Evolutionary conservation across 257 asterid genomes (phyloP).

Genomic region (Leptodermis oblonga): DNA sequence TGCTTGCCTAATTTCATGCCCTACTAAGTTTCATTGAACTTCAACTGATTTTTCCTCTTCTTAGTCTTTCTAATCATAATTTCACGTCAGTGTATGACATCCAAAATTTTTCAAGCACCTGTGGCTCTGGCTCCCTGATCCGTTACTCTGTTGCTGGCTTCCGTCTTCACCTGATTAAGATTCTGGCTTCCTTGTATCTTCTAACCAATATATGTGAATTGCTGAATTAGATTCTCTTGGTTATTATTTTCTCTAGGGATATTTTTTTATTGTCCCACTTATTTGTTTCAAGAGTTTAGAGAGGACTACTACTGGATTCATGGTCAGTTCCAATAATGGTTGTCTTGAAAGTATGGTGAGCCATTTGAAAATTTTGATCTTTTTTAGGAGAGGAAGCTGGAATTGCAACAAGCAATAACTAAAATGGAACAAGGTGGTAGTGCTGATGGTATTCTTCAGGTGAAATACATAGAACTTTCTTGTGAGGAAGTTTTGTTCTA

Average conservation of each 20-base stretch:
- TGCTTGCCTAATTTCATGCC: neutral
- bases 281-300: slow-evolving; percentile 2
- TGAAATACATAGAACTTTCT: slow-evolving; percentile 23
- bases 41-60: neutral
- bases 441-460: slow-evolving; percentile 99
- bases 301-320: neutral
- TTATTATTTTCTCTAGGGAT: neutral
- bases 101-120: neutral
- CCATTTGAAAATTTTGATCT: slow-evolving; percentile 5
- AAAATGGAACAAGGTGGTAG: slow-evolving; percentile 99
- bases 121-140: slow-evolving; percentile 1
- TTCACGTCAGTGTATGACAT: neutral
- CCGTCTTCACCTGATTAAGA: neutral
- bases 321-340: neutral
- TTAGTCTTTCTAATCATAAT: neutral
- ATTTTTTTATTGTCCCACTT: neutral
- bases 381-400: slow-evolving; percentile 82
- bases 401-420: slow-evolving; percentile 81
- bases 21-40: neutral
- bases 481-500: slow-evolving; percentile 8
- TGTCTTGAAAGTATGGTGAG: neutral
- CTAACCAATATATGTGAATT: neutral
- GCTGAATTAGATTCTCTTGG: neutral
- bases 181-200: neutral
- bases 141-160: neutral